Evolutionary conservation across 2,329 filamentous ascomycete species (phyloP), one percentile per base, ranked within the genome.

Genomic region (Diaporthe caulivora): DNA sequence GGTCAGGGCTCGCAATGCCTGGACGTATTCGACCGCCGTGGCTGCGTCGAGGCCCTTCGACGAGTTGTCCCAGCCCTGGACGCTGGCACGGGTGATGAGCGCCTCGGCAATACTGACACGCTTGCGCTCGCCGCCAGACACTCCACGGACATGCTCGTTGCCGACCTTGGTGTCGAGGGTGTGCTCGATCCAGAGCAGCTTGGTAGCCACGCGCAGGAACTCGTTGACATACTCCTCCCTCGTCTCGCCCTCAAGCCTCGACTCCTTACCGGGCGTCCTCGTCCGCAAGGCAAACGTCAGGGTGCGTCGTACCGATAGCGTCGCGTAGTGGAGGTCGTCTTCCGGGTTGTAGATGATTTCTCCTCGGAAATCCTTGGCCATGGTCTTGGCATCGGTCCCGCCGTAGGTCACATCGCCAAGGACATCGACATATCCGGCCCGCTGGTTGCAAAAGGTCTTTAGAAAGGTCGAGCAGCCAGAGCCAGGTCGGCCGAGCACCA

Each of bases 321-420:
- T 89, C 9, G 93, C 93, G 79, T 95, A 95, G 82, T 95, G 93
- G 4, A 93, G 92, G 80, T 97, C 94, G 47, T 94, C 92, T 81
- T 96, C 94, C 74, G 93, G 93, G 0, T 93, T 95, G 83, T 97
- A 97, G 81, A 97, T 95, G 76, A 93, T 93, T 83, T 97, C 94
- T 76, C 94, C 94, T 31, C 93, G 91, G 84, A 96, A 95, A 76
- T 89, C 87, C 13, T 89, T 90, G 82, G 93, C 90, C 93, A 97
- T 96, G 79, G 94, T 89, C 79, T 93, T 84, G 70, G 93, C 88
- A 11, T 71, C 69, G 2, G 55, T 62, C 11, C 69, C 69, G 10
- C 69, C 69, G 9, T 71, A 71, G 2, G 55, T 62, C 8, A 71
- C 69, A 26, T 71, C 69, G 3, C 69, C 69, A 2, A 58, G 11